These are phyloP conservation scores for Bipolaris cookei DNA, from an alignment of 2,329 filamentous ascomycete genomes.

Conservation along the genomic window DNA sequence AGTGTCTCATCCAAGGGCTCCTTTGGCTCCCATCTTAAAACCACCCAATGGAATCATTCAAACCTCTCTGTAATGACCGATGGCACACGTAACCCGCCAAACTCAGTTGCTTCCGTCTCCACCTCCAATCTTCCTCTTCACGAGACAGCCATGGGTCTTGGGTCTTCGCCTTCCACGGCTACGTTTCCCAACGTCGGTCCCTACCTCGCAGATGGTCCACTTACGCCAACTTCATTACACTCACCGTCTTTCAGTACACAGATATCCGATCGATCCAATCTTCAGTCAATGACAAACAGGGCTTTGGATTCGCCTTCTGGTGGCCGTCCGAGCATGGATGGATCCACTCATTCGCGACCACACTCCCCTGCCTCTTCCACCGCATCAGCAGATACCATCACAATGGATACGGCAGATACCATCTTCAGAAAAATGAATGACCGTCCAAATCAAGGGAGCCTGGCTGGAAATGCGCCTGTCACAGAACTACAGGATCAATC, in stretches of 20 bases:
- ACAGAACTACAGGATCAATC: slow-evolving; percentile 19
- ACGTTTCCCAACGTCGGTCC: slow-evolving; percentile 36
- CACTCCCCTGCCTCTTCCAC: slow-evolving; percentile 33
- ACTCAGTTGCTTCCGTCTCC: slow-evolving; percentile 37
- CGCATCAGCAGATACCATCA: slow-evolving; percentile 28
- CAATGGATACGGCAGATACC: slow-evolving; percentile 36
- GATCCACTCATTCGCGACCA: slow-evolving; percentile 15
- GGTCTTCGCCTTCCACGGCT: slow-evolving; percentile 29
- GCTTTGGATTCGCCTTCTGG: slow-evolving; percentile 12
- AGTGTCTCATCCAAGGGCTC: slow-evolving; percentile 27
- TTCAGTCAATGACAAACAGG: slow-evolving; percentile 12
- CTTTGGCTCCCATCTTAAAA: slow-evolving; percentile 15
- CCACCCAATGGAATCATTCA: slow-evolving; percentile 24
- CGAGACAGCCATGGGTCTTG: slow-evolving; percentile 12
- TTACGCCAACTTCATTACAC: slow-evolving; percentile 5
- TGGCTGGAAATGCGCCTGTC: slow-evolving; percentile 21
- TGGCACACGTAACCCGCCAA: slow-evolving; percentile 38
- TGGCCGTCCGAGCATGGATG: slow-evolving; percentile 15
- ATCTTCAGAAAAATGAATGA: slow-evolving; percentile 39
- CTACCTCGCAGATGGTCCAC: slow-evolving; percentile 35
- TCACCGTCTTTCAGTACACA: slow-evolving; percentile 4
- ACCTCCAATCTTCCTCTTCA: slow-evolving; percentile 13
- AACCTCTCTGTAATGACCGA: slow-evolving; percentile 32
- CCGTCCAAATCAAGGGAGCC: slow-evolving; percentile 23
- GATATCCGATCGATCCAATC: slow-evolving; percentile 1